A percentile compares a stretch with the other conserved stretches of the same genome.
Conservation (phyloP, 2,329 filamentous ascomycete species). For the Thelonectria discophora region DNA sequence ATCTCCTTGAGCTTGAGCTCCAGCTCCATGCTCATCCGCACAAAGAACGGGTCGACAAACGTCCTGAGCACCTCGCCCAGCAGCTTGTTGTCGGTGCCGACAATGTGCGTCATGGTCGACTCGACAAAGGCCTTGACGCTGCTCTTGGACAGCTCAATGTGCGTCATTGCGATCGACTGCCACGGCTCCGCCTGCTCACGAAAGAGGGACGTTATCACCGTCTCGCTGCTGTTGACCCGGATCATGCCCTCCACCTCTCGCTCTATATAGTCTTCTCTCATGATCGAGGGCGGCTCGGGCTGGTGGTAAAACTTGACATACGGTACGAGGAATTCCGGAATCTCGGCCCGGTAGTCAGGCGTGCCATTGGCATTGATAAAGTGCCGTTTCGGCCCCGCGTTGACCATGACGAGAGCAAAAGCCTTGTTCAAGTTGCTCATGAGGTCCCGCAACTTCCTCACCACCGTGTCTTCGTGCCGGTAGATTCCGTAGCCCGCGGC, state of each 20-base stretch:
- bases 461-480: neutral
- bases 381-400: neutral
- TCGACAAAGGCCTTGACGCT: conserved; percentile 10
- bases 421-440: conserved; percentile 11
- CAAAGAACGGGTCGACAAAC: conserved; percentile 17
- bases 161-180: conserved; percentile 12
- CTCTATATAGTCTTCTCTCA: neutral
- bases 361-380: neutral
- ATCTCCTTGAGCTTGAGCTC: conserved; percentile 11
- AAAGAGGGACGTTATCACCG: conserved; percentile 9
- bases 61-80: neutral
- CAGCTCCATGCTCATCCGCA: neutral
- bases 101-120: conserved; percentile 1
- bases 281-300: neutral
- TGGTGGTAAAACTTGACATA: conserved; percentile 7
- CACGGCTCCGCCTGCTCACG: conserved; percentile 14
- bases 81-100: conserved; percentile 5
- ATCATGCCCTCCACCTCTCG: conserved; percentile 1
- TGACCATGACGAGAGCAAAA: conserved; percentile 14
- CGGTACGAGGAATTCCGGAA: neutral
- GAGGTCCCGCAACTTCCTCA: conserved; percentile 4
- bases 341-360: neutral
- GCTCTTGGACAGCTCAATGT: conserved; percentile 10
- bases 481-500: neutral
- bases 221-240: neutral